Evolutionary conservation across 2,329 filamentous ascomycete genomes (phyloP), one percentile per base, ranked within the genome.

Genomic region (Scolecobasidium constrictum): DNA sequence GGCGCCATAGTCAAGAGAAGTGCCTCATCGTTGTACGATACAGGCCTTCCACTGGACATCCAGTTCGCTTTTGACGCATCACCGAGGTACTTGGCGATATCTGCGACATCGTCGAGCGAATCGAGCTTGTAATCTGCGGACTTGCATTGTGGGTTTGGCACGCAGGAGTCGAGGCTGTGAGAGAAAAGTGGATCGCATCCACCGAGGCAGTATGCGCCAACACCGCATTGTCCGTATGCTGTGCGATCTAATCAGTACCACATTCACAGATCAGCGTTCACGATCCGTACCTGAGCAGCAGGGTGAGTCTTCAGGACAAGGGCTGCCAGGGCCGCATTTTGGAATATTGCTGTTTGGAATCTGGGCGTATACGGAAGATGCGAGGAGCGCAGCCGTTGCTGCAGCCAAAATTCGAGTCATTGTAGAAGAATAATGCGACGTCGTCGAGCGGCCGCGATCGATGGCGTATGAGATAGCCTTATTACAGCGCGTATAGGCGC

Each of bases 211-310:
- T 84, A 96, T 44, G 88, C 92, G 55, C 92, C 92, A 44, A 87
- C 78, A 67, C 90, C 92, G 57, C 92, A 96, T 63, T 90, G 73
- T 54, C 86, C 86, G 64, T 95, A 96, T 64, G 92, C 86, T 94
- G 56, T 36, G 11, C 38, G 16, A 20, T 42, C 45, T 35, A 19
- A 28, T 5, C 37, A 39, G 35, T 21, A 43, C 31, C 23, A 39
- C n/a, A 21, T 22, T 19, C 31, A 77, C 81, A 69, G 69, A 88
- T 83, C 81, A 46, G 83, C 86, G 61, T 84, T 88, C 67, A 84
- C 87, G 21, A 82, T 16, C 35, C 62, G 47, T 53, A 64, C 61
- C 52, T 39, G 58, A 61, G 50, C 61, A 63, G 52, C 62, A 65
- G 9, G 62, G 62, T 23, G 62, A 46, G 1, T 75, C 71, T 54